These are phyloP conservation scores for Suillus brevipes DNA, from an alignment of 768 basidiomycete genomes.

Conservation along the genomic window DNA sequence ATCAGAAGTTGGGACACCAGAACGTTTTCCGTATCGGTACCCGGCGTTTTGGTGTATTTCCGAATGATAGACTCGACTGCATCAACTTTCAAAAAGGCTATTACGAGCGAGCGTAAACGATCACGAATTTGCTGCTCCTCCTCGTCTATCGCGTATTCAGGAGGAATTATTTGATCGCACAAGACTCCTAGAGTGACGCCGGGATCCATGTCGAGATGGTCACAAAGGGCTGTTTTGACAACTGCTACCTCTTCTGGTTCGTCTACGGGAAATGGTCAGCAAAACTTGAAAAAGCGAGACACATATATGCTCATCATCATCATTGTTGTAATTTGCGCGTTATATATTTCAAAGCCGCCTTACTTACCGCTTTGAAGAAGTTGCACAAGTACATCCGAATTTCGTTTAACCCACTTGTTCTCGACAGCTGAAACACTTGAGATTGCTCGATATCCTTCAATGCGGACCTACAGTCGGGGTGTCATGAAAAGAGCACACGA, in stretches of 20 bases:
- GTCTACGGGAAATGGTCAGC: constrained; percentile 39
- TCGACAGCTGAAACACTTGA: constrained; percentile 49
- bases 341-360: neutral
- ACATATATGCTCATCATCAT: neutral
- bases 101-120: constrained; percentile 56
- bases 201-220: constrained; percentile 67
- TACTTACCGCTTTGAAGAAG: constrained; percentile 70
- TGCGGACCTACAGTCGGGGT: constrained; percentile 51
- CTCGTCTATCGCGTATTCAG: constrained; percentile 52
- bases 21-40: constrained; percentile 46
- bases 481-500: neutral
- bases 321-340: neutral
- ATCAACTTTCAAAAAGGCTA: constrained; percentile 57
- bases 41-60: constrained; percentile 42
- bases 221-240: constrained; percentile 57
- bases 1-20: constrained; percentile 49
- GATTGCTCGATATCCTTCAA: constrained; percentile 65
- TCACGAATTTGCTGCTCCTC: constrained; percentile 60
- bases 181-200: constrained; percentile 62
- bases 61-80: constrained; percentile 48
- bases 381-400: constrained; percentile 75
- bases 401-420: constrained; percentile 63
- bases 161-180: constrained; percentile 63
- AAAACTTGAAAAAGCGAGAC: neutral
- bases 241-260: constrained; percentile 64